A percentile compares a stretch with the other conserved stretches of the same genome.
Conservation (phyloP, 306 rosid genomes). For the Gillenia trifoliata region DNA sequence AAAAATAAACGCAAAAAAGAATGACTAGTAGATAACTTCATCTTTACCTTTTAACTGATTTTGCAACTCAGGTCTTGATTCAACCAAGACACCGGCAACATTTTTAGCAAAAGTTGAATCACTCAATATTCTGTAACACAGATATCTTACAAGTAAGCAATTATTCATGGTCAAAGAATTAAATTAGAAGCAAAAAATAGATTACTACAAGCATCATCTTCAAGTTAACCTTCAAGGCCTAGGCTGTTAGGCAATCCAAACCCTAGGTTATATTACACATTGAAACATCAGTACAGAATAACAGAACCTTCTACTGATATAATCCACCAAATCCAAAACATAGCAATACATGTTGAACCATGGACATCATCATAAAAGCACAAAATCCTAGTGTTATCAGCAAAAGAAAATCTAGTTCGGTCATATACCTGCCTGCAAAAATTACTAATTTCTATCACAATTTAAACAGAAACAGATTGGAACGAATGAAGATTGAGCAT, state of each 20-base stretch:
- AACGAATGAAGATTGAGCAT: no score
- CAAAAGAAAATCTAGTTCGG: neutral
- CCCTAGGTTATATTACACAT: neutral
- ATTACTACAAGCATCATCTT: conserved; percentile 12
- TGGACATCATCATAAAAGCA: neutral
- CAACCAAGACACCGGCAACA: conserved; percentile 15
- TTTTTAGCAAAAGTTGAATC: conserved; percentile 6
- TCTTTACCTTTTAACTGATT: neutral
- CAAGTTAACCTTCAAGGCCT: neutral
- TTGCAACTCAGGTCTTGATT: conserved; percentile 2
- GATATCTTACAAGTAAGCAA: conserved; percentile 8
- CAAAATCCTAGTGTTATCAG: no score
- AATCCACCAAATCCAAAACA: neutral
- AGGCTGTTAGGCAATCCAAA: neutral
- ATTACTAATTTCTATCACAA: no score
- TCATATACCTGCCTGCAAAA: no score
- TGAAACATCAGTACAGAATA: neutral
- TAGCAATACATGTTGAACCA: neutral
- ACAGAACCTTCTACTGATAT: neutral
- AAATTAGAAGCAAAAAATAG: conserved; percentile 13
- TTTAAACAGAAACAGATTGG: no score
- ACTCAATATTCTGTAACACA: neutral
- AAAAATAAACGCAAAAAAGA: neutral
- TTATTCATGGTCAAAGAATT: conserved; percentile 10
- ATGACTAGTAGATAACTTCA: neutral